These are phyloP conservation scores for Xylaria sp. DNA, from an alignment of 2,329 filamentous ascomycete species.

Conservation along the genomic window DNA sequence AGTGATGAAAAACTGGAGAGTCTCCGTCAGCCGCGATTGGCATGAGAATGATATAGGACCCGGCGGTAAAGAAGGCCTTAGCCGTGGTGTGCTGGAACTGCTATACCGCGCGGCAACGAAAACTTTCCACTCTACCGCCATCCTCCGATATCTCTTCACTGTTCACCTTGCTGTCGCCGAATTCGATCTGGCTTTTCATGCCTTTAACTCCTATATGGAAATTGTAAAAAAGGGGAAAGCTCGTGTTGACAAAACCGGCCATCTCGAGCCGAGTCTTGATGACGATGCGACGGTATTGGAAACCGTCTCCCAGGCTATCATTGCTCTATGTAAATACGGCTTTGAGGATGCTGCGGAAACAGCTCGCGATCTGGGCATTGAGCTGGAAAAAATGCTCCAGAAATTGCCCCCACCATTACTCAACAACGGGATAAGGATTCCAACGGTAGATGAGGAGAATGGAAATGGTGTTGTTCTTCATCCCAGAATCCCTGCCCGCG, in stretches of 20 bases:
- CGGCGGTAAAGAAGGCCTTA: conserved; percentile 80
- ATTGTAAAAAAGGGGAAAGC: conserved; percentile 88
- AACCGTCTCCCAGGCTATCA: conserved; percentile 83
- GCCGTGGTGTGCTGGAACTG: conserved; percentile 83
- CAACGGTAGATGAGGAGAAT: conserved; percentile 50
- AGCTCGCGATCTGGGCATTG: conserved; percentile 74
- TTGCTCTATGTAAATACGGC: conserved; percentile 85
- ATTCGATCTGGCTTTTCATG: conserved; percentile 90
- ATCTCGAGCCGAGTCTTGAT: conserved; percentile 78
- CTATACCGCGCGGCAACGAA: conserved; percentile 91
- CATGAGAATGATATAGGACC: conserved; percentile 81
- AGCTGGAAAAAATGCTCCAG: conserved; percentile 80
- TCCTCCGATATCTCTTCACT: conserved; percentile 86
- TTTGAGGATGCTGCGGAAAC: conserved; percentile 80
- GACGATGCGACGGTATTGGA: conserved; percentile 79
- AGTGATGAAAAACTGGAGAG: conserved; percentile 85
- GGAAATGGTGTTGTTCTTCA: conserved; percentile 51
- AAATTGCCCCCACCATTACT: conserved; percentile 59
- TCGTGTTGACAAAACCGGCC: conserved; percentile 80
- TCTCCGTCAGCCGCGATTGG: conserved; percentile 84
- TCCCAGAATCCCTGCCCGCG: conserved; percentile 64
- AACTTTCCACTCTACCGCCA: conserved; percentile 93
- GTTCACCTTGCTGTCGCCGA: conserved; percentile 90
- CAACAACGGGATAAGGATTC: conserved; percentile 45
- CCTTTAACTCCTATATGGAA: conserved; percentile 91